These are phyloP conservation scores for Herpotrichia juniperi DNA, from an alignment of 2,329 filamentous ascomycete genomes.

Conservation along the genomic window DNA sequence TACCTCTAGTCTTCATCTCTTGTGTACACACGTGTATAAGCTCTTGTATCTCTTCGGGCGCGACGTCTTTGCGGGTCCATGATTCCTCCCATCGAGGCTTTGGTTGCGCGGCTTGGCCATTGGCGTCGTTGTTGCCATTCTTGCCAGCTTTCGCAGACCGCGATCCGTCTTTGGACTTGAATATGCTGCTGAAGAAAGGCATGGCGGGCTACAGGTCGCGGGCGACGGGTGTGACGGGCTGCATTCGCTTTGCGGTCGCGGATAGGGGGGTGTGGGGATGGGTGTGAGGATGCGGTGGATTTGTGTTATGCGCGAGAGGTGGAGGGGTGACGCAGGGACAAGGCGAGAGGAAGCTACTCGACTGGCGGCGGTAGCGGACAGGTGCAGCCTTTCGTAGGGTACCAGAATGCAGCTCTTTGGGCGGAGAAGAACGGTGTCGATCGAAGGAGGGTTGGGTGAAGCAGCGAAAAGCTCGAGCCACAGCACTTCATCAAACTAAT, in stretches of 20 bases:
- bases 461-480: conserved; percentile 15
- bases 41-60: conserved; percentile 89
- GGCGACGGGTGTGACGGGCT: conserved; percentile 21
- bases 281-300: conserved; percentile 5
- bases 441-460: background rate
- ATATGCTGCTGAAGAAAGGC: conserved; percentile 48
- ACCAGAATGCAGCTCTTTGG: conserved; percentile 1
- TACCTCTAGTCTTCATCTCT: conserved; percentile 95
- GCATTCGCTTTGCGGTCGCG: conserved; percentile 27
- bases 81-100: conserved; percentile 88
- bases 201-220: conserved; percentile 26
- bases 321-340: background rate
- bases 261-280: conserved; percentile 16
- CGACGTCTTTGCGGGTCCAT: conserved; percentile 80
- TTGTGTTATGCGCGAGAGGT: background rate
- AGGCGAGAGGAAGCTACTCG: conserved; percentile 1
- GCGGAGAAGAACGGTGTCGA: background rate
- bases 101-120: conserved; percentile 51
- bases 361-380: conserved; percentile 3
- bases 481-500: conserved; percentile 16
- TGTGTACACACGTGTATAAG: conserved; percentile 82
- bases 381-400: conserved; percentile 3
- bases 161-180: conserved; percentile 42
- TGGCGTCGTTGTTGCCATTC: conserved; percentile 17
- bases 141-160: conserved; percentile 38